Evolutionary conservation across 2,329 filamentous ascomycete species (phyloP), one percentile per base, ranked within the genome.

Genomic region (Stenocarpella maydis): DNA sequence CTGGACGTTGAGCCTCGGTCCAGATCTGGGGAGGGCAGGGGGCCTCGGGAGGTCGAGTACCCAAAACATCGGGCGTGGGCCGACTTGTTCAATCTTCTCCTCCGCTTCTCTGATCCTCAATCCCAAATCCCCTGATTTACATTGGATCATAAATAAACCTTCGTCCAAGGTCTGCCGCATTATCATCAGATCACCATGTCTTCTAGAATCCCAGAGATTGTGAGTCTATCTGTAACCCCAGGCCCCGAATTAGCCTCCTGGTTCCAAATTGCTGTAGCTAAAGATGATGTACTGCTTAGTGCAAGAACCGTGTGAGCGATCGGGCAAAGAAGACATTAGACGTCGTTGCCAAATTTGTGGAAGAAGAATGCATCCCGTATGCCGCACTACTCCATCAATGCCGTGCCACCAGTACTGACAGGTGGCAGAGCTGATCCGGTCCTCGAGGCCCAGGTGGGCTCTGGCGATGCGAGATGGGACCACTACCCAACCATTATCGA

Each of bases 291-390:
- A 21, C 15, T 21, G 24, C 64, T 19, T 69, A 87, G 85, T 84
- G 83, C 68, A 77, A 79, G 67, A 77, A 85, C 75, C 85, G 86
- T 79, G 93, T 98, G 74, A 97, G 93, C 82, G 94, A 97, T 71
- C 86, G 89, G 76, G 95, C 95, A 65, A 93, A 91, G 83, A 90
- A 92, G 85, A 93, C 92, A 37, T 84, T 98, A 74, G 95, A 98
- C 77, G 79, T 94, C 73, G 93, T 99, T 74, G 93, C 95, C 84
- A 94, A 94, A 81, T 99, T 99, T 77, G 96, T 99, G 75, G 93
- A 98, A 79, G 95, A 97, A 82, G 95, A 97, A 85, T 99, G 92
- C 80, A 91, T 94, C 74, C 92, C 92, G 88, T 90, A 79, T 82
- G 87, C n/a, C 24, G 2, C 49, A 24, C 10, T 31, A 34, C 26